Base-by-base conservation (phyloP, 768 basidiomycete species). In the Rickenella mellea region DNA sequence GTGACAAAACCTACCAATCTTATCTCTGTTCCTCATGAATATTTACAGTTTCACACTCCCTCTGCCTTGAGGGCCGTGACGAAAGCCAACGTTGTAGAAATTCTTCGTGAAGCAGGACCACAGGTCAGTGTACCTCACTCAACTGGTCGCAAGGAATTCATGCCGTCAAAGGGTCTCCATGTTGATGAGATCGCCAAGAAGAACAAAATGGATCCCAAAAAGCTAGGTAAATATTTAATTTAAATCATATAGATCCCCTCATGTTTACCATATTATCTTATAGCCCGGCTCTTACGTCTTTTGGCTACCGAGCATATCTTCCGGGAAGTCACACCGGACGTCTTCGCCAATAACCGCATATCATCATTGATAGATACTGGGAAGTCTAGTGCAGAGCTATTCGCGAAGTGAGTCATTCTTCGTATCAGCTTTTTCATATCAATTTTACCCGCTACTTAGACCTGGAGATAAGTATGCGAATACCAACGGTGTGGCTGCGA, bases 301-400 rank as follows among this genome's bases (percentile, higher is more conserved):
- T 70, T 89, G 33, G 83, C 84, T 9, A 84, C 85, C 0, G 83
- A 86, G 53, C 84, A 88, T 55, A 73, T 88, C 40, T 66, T 83
- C 25, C 68, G 70, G 30, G 87, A 90, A 57, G 65, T 74, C 3
- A 65, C 70, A 8, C 84, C 83, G 3, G 72, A 87, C 51, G 75
- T 80, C 5, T 90, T 89, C 50, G 68, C 82, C 6, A 68, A 75
- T 40, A 89, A 82, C 51, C 72, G 84, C 27, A 68, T 85, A 42
- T 79, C 80, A 3, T 78, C 78, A 7, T 60, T 79, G 10, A 60
- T 88, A 4, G 83, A 87, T 52, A 77, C 76, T 0, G 81, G 84
- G 5, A 80, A 80, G 56, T 55, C 61, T 3, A 61, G 75, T 25
- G 55, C 65, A 7, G 66, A 74, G 1, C 55, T 83, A 21, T 65